Base-by-base conservation (phyloP, 208 protist species). In the Leishmania arabica region DNA sequence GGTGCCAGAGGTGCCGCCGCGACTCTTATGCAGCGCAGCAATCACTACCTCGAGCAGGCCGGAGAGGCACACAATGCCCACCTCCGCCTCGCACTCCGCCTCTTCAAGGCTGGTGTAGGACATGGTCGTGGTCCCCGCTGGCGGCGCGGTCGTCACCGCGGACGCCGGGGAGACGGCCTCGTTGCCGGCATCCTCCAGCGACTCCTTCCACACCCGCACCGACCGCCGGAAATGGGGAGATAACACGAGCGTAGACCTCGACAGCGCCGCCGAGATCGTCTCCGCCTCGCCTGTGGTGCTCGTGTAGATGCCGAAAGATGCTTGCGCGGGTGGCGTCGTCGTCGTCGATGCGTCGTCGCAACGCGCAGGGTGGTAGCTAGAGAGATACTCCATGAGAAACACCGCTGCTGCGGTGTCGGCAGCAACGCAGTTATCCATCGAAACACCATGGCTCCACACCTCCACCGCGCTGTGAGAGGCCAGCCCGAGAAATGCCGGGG, bases 381-480 rank as follows among this genome's bases (percentile, higher is more conserved):
- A 71, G 31, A 93, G 75, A 84, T 91, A 90, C 24, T 81, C 77
- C 27, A 82, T 73, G 51, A 95, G 69, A 80, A 96, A 96, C 27
- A 77, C 64, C 11, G 93, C 89, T 8, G 91, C 93, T 13, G 85
- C 79, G 3, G 84, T 77, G 75, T 97, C 94, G 56, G 91, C 91
- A 5, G 78, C 75, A n/a, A 88, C 76, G 74, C 74, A 84, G n/a
- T 84, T 70, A 27, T 66, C 76, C 40, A 87, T 51, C 9, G 91
- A 80, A 56, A 88, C 89, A 21, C 92, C 92, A 84, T 97, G 92
- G 49, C 89, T 94, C 93, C 94, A 97, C 77, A 91, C 77, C 79
- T 96, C 91, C 45, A 97, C 82, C 51, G 89, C 78, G 74, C 85
- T 89, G 84, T 75, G 86, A 5, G 89, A 93, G 71, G 86, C 89